phyloP scores from a whole-genome alignment of 2,329 filamentous ascomycete genomes.

The Fonsecaea pugnacius region DNA sequence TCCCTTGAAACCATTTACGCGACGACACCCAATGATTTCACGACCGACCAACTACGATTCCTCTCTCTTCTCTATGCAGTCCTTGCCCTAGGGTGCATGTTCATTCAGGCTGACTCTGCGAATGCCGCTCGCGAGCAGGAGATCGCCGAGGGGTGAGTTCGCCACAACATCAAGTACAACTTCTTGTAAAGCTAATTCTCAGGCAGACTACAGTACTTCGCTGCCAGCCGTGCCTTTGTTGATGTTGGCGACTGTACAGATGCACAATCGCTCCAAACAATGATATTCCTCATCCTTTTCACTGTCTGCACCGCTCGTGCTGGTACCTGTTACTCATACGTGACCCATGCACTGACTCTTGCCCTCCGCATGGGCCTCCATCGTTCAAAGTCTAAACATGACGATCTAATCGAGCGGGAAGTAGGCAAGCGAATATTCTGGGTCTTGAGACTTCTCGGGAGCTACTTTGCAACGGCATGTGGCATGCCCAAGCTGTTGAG shows the following conservation, averaged over 20 bases:
- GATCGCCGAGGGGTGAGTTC: constrained; percentile 14
- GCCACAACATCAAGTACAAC: not conserved
- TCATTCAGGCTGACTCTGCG: not conserved
- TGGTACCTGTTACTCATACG: constrained; percentile 12
- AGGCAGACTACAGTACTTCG: constrained; percentile 12
- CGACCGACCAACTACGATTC: constrained; percentile 6
- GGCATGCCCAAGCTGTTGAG: constrained; percentile 15
- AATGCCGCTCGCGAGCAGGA: constrained; percentile 5
- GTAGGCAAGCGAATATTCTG: constrained; percentile 12
- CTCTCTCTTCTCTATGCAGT: constrained; percentile 15
- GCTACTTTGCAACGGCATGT: constrained; percentile 5
- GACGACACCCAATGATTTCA: not conserved
- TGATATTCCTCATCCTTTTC: constrained; percentile 15
- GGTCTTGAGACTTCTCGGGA: constrained; percentile 11
- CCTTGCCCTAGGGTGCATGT: constrained; percentile 16
- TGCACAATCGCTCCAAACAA: constrained; percentile 5
- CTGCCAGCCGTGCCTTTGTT: constrained; percentile 14
- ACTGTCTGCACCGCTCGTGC: constrained; percentile 6
- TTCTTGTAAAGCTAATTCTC: not conserved
- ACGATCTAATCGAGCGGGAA: constrained; percentile 10
- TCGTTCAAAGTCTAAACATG: constrained; percentile 3
- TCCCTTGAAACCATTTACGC: constrained; percentile 10
- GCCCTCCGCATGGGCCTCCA: constrained; percentile 16
- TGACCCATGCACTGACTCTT: constrained; percentile 14
- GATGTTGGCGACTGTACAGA: constrained; percentile 11